phyloP scores from a whole-genome alignment of 2,329 filamentous ascomycete species.

The Sporothrix pseudoabietina region DNA sequence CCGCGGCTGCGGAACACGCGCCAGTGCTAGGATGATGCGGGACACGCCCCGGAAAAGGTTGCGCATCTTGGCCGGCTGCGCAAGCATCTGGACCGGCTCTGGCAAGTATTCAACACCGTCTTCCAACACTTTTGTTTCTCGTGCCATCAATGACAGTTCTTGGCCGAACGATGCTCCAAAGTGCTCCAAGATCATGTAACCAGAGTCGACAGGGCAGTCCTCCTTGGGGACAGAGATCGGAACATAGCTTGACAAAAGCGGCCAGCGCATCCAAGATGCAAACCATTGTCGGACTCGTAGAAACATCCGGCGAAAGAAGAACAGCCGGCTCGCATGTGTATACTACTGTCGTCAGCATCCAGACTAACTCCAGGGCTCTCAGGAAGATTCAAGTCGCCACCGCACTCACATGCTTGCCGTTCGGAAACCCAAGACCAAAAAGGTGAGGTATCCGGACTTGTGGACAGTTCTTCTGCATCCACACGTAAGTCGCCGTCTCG shows the following conservation, averaged over 20 bases:
- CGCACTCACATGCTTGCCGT: conserved; percentile 18
- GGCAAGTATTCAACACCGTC: conserved; percentile 9
- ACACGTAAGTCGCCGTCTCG: conserved; percentile 46
- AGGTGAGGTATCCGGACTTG: conserved; percentile 43
- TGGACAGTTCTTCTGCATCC: conserved; percentile 45
- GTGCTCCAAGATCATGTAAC: conserved; percentile 30
- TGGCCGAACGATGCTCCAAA: conserved; percentile 26
- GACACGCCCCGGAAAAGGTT: conserved; percentile 30
- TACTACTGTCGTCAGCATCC: conserved; percentile 4
- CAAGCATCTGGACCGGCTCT: not conserved
- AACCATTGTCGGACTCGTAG: conserved; percentile 13
- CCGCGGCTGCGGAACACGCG: conserved; percentile 38
- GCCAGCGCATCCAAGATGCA: conserved; percentile 7
- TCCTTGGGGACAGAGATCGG: not conserved
- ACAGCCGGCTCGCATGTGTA: not conserved
- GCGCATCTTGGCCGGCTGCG: conserved; percentile 25
- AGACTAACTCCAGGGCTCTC: no score
- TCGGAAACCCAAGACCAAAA: conserved; percentile 34
- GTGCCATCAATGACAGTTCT: conserved; percentile 9
- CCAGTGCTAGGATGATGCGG: conserved; percentile 39
- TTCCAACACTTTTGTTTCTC: not conserved
- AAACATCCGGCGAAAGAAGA: not conserved
- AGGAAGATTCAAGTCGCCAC: not conserved
- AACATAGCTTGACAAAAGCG: conserved; percentile 16
- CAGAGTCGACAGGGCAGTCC: conserved; percentile 13